Conservation (phyloP, 208 protist species). For the Acanthamoeba healyi region DNA sequence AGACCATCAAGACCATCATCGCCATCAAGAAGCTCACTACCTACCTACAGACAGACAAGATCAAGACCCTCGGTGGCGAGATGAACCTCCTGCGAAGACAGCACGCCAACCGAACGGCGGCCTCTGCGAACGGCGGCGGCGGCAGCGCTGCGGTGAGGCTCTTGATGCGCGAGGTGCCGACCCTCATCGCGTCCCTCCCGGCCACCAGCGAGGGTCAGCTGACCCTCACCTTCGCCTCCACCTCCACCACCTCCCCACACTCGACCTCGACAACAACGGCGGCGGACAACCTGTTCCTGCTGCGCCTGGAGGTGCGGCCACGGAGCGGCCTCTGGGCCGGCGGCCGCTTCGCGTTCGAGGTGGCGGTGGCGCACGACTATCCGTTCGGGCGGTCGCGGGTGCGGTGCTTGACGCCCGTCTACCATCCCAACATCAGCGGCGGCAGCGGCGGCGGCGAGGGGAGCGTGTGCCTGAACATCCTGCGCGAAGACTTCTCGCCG, state of each 20-base stretch:
- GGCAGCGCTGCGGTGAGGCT: neutral
- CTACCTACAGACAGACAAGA: too few species aligned
- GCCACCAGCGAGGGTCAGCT: neutral
- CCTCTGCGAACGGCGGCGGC: neutral
- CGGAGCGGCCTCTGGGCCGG: neutral
- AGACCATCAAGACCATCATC: too few species aligned
- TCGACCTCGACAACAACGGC: too few species aligned
- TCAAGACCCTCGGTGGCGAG: too few species aligned
- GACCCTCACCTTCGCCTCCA: neutral
- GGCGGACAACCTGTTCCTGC: neutral
- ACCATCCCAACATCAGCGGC: constrained; percentile 7
- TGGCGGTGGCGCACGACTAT: neutral
- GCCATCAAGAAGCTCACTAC: too few species aligned
- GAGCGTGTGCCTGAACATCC: neutral
- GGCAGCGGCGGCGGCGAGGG: neutral
- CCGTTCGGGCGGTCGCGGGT: neutral
- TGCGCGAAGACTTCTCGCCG: constrained; percentile 32
- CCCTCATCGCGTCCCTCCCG: neutral
- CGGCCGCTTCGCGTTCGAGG: neutral
- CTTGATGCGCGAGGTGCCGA: constrained; percentile 7
- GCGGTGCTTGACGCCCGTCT: neutral
- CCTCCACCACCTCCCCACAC: neutral
- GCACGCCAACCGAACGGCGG: neutral
- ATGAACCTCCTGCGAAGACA: neutral
- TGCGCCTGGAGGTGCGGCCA: neutral